Evolutionary conservation across 2,329 filamentous ascomycete species (phyloP), one percentile per base, ranked within the genome.

Genomic region (Aspergillaceae sp.): DNA sequence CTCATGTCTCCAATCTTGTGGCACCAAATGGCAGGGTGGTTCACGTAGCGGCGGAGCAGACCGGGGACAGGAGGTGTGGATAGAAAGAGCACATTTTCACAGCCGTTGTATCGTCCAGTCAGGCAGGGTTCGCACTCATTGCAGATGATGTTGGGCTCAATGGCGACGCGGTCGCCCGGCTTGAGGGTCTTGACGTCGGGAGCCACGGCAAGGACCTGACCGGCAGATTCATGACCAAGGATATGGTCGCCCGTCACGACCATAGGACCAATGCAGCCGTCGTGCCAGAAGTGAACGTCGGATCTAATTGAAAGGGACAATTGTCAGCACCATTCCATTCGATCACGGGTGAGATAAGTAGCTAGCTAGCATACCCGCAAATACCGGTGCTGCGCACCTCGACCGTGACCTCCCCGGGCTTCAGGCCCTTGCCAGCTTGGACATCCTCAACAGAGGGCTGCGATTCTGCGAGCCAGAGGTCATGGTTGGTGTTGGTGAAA

Each of bases 241-340:
- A 96, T 89, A 68, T 96, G 91, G 61, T 90, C 84, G 61, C 79
- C 86, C 56, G 79, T 78, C 41, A 97, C 91, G 52, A 96, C 84
- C 90, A 96, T 96, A 56, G 90, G 90, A 29, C 91, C 91, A 64
- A 97, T 97, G 73, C 86, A 87, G 55, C 91, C 91, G 42, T 86
- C 85, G 65, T 94, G 87, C 91, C 91, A 97, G 75, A 97, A 97
- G 72, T 97, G 91, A 47, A 97, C 84, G 68, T 96, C 90, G 50
- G 87, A 94, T 48, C 87, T 91, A 58, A 44, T 9, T 7, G 7
- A 2, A 38, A 11, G 40, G 40, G 32, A 38, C 32, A 9, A 41
- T 37, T 10, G 41, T 19, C 19, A 19, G 19, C 19, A 19, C 19
- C 19, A 19, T 19, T 19, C 19, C 19, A 19, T 19, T 19, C 19